A percentile compares a stretch with the other conserved stretches of the same genome.
Evolutionary conservation across 192 early-diverging fungal species (phyloP).

Genomic region (Gryganskiella cystojenkinii): DNA sequence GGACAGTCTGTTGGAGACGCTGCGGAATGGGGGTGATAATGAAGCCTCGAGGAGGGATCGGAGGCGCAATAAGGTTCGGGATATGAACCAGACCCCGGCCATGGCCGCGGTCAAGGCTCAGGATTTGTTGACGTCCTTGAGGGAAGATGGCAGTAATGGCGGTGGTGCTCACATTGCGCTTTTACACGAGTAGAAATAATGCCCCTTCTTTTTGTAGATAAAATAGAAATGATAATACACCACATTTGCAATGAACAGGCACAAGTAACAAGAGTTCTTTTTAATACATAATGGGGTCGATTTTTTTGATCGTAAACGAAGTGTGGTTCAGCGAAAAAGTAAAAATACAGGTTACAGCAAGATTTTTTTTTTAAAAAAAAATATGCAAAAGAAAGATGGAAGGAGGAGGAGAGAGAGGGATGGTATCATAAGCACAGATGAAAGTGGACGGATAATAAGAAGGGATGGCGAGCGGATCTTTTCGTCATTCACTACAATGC

Average conservation of each 20-base stretch:
- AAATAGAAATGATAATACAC: constrained; percentile 6
- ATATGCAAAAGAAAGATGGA: background rate
- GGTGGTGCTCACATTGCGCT: constrained; percentile 10
- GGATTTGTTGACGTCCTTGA: constrained; percentile 38
- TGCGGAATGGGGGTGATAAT: constrained; percentile 73
- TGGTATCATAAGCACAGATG: no score
- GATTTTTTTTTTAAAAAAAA: background rate
- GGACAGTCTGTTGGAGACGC: constrained; percentile 79
- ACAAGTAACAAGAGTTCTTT: constrained; percentile 2
- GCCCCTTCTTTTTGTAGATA: no score
- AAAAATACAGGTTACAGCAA: background rate
- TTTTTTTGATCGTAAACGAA: no score
- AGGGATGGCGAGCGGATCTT: no score
- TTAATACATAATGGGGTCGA: no score
- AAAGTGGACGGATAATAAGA: no score
- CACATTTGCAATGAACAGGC: background rate
- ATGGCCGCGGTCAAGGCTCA: constrained; percentile 48
- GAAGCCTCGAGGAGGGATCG: constrained; percentile 48
- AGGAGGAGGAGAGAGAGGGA: background rate
- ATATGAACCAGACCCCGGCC: constrained; percentile 13
- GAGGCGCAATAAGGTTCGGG: constrained; percentile 30
- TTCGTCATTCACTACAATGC: no score
- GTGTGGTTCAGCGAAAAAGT: background rate
- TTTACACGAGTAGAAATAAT: constrained; percentile 25
- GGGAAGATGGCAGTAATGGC: no score